Conservation (phyloP, 257 asterid species). For the Buddleja alternifolia region DNA sequence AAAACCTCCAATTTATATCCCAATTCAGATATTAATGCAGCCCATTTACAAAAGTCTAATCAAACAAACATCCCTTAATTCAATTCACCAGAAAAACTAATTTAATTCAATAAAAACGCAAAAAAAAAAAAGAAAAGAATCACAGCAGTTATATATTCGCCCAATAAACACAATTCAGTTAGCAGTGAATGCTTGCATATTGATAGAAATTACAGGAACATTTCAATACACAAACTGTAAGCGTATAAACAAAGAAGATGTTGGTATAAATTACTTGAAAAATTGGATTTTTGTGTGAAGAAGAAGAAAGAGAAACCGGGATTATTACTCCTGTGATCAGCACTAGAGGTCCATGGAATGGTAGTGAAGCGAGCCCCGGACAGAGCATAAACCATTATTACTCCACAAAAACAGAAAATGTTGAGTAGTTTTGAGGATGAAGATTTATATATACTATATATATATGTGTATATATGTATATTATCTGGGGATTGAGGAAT, state of each 20-base stretch:
- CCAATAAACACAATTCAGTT: not conserved
- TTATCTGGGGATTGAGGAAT: constrained; percentile 16
- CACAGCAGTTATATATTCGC: not conserved
- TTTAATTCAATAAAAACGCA: not conserved
- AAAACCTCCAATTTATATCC: not conserved
- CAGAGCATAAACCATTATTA: constrained; percentile 37
- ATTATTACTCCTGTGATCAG: constrained; percentile 29
- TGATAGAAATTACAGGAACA: not conserved
- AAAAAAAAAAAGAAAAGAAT: not conserved
- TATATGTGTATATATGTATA: too few species aligned
- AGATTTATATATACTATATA: not conserved
- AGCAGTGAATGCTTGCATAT: not conserved
- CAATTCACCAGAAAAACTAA: constrained; percentile 10
- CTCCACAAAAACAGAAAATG: not conserved
- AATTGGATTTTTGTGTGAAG: constrained; percentile 19
- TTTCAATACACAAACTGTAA: not conserved
- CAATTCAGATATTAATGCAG: constrained; percentile 20
- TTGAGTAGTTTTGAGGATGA: constrained; percentile 3
- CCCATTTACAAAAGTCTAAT: constrained; percentile 1
- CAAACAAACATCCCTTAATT: not conserved
- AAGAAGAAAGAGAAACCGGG: constrained; percentile 28
- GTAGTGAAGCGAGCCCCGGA: constrained; percentile 35
- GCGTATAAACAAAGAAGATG: not conserved
- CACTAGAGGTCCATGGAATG: constrained; percentile 32
- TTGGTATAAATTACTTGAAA: constrained; percentile 37